Base-by-base conservation (phyloP, 2,329 filamentous ascomycete genomes). In the Niveomyces coronatus region DNA sequence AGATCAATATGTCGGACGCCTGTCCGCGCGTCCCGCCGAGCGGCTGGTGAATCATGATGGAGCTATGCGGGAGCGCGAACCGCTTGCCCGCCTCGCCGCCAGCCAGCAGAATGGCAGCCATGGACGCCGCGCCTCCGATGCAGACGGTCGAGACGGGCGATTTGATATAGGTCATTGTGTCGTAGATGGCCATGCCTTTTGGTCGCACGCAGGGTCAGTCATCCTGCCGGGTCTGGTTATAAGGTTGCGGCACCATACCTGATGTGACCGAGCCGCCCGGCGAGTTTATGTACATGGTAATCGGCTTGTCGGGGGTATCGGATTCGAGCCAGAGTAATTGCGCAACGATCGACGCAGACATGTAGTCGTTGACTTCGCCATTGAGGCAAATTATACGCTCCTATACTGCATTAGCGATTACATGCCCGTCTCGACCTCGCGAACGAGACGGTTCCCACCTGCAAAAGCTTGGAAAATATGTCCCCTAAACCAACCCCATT, bases 261-360 rank as follows among this genome's bases (percentile, higher is more conserved):
- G 64, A 64, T 2, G 91, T 89, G 44, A 98, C 88, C 29, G 84
- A 89, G 40, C 91, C 91, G 35, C 91, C 91, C 0, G 89, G 89
- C 0, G 85, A 94, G 65, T 98, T 94, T 60, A 98, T 98, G 62
- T 98, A 98, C 59, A 98, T 84, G 37, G 85, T 91, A 47, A 98
- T 96, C 10, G 87, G 84, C 59, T 94, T 95, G 40, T 93, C 79
- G 4, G 89, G 88, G 53, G 85, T 86, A 55, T 98, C 91, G 52
- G 89, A 91, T 70, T 98, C 93, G 60, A 98, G 86, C 74, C 88
- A 98, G 46, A 98, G 82, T 16, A 98, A 78, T 58, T 98, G 93
- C 2, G 91, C 86, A 19, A 96, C 89, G 46, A 96, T 86, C 29
- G 83, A 85, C n/a, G 91, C 89, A 26, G 87, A 94, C 48, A 91